These are phyloP conservation scores for Discostella pseudostelligera DNA, from an alignment of 108 stramenopile genomes.

Conservation along the genomic window DNA sequence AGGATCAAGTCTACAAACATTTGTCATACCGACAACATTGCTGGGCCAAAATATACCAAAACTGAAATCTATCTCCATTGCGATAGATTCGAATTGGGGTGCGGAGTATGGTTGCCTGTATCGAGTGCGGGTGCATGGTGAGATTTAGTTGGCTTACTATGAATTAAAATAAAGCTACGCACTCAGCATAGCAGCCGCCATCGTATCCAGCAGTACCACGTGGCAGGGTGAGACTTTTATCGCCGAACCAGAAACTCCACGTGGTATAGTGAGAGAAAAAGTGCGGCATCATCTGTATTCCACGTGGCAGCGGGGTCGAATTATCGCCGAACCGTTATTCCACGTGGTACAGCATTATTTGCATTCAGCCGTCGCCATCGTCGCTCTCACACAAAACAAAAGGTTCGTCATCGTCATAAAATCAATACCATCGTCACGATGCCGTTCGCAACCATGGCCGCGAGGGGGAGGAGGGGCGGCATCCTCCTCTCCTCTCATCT, in stretches of 20 bases:
- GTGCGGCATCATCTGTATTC: not conserved
- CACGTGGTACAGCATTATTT: not conserved
- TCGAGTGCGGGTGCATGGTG: conserved; percentile 79
- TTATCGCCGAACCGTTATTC: not conserved
- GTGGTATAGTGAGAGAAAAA: not conserved
- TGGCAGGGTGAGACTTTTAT: no score
- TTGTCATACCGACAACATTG: conserved; percentile 47
- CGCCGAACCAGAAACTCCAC: not conserved
- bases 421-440: no score
- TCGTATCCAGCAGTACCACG: no score
- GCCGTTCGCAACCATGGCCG: no score
- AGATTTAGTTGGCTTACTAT: no score
- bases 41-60: conserved; percentile 52
- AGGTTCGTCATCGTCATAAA: not conserved
- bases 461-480: no score
- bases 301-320: not conserved
- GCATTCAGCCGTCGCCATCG: not conserved
- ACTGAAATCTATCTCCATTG: conserved; percentile 64
- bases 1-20: conserved; percentile 50
- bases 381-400: not conserved
- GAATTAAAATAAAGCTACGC: no score
- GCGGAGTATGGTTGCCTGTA: conserved; percentile 73
- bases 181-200: no score
- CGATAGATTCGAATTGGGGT: conserved; percentile 82
- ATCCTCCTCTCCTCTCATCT: no score